Conservation (phyloP, 768 basidiomycete genomes). For the Omphalotus guepiniiformis region DNA sequence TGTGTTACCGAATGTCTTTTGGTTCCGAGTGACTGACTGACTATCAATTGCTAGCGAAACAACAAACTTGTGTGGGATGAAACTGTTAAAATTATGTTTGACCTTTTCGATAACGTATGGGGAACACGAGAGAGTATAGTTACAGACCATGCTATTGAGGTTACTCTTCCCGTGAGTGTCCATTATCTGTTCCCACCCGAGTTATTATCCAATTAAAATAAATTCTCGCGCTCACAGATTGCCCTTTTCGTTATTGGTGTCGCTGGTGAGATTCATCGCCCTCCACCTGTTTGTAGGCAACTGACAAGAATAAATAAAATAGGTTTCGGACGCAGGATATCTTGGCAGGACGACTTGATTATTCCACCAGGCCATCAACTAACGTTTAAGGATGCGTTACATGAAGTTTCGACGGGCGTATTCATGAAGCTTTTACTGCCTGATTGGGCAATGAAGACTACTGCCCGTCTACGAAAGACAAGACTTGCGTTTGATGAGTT, state of each 20-base stretch:
- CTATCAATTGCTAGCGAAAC: conserved; percentile 32
- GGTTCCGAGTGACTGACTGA: no score
- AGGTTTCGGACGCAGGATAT: conserved; percentile 11
- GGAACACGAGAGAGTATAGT: conserved; percentile 32
- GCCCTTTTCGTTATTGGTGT: conserved; percentile 16
- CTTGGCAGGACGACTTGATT: not conserved
- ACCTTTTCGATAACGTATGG: conserved; percentile 48
- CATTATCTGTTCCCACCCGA: not conserved
- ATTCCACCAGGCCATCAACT: conserved; percentile 40
- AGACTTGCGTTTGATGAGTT: conserved; percentile 40
- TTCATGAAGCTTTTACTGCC: conserved; percentile 36
- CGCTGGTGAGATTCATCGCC: conserved; percentile 35
- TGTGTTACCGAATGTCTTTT: not conserved
- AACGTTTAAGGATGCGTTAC: conserved; percentile 47
- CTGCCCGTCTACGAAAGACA: conserved; percentile 26
- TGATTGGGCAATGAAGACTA: conserved; percentile 32
- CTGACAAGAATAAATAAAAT: no score
- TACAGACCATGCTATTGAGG: conserved; percentile 43
- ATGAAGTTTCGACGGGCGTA: conserved; percentile 35
- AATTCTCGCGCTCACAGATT: not conserved
- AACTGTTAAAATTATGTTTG: conserved; percentile 36
- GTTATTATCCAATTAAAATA: not conserved
- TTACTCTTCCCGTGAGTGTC: conserved; percentile 50
- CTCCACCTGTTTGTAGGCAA: not conserved
- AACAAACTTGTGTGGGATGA: conserved; percentile 48